Evolutionary conservation across 768 basidiomycete genomes (phyloP).

Genomic region (Lenzites betulinus): DNA sequence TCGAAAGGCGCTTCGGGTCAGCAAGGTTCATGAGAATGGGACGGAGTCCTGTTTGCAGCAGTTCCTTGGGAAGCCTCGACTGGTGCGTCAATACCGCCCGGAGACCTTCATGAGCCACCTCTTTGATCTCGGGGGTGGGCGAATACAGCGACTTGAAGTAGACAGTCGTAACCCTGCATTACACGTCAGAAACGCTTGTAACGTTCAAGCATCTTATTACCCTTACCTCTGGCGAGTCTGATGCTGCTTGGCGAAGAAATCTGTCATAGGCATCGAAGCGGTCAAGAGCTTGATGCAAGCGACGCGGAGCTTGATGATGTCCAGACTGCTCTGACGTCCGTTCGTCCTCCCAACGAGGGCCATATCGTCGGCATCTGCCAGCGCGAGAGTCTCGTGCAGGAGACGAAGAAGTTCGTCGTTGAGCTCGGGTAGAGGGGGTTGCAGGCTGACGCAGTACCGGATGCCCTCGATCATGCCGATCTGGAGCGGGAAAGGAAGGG

Average conservation of each 20-base stretch:
- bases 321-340: slow-evolving; percentile 74
- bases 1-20: slow-evolving; percentile 91
- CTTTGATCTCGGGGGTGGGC: slow-evolving; percentile 85
- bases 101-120: slow-evolving; percentile 92
- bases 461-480: slow-evolving; percentile 98
- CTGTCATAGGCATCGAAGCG: slow-evolving; percentile 92
- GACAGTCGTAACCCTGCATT: slow-evolving; percentile 80
- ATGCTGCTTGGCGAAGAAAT: slow-evolving; percentile 86
- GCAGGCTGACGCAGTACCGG: slow-evolving; percentile 87
- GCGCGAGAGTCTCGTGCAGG: slow-evolving; percentile 88
- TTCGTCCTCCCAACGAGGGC: slow-evolving; percentile 74
- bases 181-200: not conserved
- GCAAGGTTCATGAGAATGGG: slow-evolving; percentile 98
- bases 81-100: slow-evolving; percentile 88
- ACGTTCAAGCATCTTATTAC: too few relatives aligned
- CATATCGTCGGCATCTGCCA: slow-evolving; percentile 95
- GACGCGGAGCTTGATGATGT: slow-evolving; percentile 87
- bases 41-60: slow-evolving; percentile 91
- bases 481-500: slow-evolving; percentile 91
- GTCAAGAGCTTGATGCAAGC: slow-evolving; percentile 92
- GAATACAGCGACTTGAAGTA: slow-evolving; percentile 99
- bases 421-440: slow-evolving; percentile 87
- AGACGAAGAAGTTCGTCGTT: slow-evolving; percentile 92
- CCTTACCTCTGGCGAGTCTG: slow-evolving; percentile 82
- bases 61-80: slow-evolving; percentile 89